These are phyloP conservation scores for Penicillium olsonii DNA, from an alignment of 2,329 filamentous ascomycete genomes.

Conservation along the genomic window DNA sequence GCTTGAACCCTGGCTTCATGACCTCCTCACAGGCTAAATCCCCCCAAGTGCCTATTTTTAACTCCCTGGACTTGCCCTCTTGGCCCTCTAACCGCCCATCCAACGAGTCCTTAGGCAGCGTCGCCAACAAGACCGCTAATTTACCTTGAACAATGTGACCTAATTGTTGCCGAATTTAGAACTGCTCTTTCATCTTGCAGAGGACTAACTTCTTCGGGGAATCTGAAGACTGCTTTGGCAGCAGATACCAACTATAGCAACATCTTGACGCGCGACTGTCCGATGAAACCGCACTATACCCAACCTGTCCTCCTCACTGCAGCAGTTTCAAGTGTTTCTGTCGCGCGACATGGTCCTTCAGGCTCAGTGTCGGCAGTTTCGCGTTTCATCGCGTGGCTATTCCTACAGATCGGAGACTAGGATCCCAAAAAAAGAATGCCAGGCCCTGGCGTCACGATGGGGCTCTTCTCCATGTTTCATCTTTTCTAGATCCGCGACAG, in stretches of 20 bases:
- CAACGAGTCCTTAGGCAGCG: slow-evolving; percentile 22
- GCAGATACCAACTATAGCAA: slow-evolving; percentile 44
- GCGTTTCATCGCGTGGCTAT: slow-evolving; percentile 26
- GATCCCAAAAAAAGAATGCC: slow-evolving; percentile 29
- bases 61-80: slow-evolving; percentile 2
- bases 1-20: slow-evolving; percentile 5
- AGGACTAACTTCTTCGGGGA: slow-evolving; percentile 22
- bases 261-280: slow-evolving; percentile 42
- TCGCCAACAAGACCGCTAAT: slow-evolving; percentile 23
- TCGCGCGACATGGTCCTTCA: slow-evolving; percentile 21
- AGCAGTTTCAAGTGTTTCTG: slow-evolving; percentile 28
- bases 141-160: slow-evolving; percentile 22
- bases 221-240: slow-evolving; percentile 30
- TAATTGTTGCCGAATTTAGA: slow-evolving; percentile 33
- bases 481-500: slow-evolving; percentile 32
- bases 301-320: slow-evolving; percentile 12
- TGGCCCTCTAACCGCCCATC: slow-evolving; percentile 19
- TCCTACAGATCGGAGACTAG: slow-evolving; percentile 25
- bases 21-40: slow-evolving; percentile 2
- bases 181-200: slow-evolving; percentile 25
- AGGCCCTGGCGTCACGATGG: slow-evolving; percentile 35
- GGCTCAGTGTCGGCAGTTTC: slow-evolving; percentile 27
- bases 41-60: slow-evolving; percentile 25
- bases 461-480: slow-evolving; percentile 43
- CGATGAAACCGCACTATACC: slow-evolving; percentile 35